Evolutionary conservation across 805 yeast genomes (phyloP).

Genomic region (Candida hungchunana): DNA sequence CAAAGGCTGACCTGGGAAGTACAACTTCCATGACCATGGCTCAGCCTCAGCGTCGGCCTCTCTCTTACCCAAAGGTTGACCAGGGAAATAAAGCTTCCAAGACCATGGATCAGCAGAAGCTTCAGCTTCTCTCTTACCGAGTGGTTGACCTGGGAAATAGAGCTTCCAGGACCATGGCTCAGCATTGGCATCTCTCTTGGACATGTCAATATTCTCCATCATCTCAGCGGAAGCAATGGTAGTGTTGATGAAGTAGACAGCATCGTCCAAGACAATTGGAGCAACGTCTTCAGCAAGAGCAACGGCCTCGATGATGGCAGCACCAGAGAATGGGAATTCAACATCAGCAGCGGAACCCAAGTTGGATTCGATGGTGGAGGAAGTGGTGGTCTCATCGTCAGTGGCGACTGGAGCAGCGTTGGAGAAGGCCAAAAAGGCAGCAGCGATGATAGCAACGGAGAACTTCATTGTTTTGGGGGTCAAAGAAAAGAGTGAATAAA

Average conservation of each 20-base stretch:
- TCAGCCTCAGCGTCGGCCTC: conserved; percentile 18
- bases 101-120: conserved; percentile 22
- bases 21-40: conserved; percentile 22
- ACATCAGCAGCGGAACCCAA: conserved; percentile 16
- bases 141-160: conserved; percentile 18
- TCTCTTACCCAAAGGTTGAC: conserved; percentile 22
- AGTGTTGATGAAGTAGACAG: conserved; percentile 26
- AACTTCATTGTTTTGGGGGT: conserved; percentile 12
- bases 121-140: conserved; percentile 19
- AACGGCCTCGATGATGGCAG: conserved; percentile 25
- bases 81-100: conserved; percentile 17
- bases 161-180: conserved; percentile 23
- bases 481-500: conserved; percentile 3
- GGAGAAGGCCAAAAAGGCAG: conserved; percentile 12
- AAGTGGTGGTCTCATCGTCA: too few relatives aligned
- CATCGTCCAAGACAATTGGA: conserved; percentile 22
- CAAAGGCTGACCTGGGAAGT: conserved; percentile 15
- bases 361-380: conserved; percentile 7
- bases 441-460: conserved; percentile 13
- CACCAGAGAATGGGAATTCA: conserved; percentile 27
- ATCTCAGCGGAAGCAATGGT: conserved; percentile 21
- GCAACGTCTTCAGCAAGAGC: conserved; percentile 21
- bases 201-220: conserved; percentile 11
- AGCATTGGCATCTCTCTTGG: conserved; percentile 22
- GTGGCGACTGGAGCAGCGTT: too few relatives aligned